Evolutionary conservation across 1,284 basidiomycete genomes (phyloP).

Genomic region (Rhizoctonia solani): DNA sequence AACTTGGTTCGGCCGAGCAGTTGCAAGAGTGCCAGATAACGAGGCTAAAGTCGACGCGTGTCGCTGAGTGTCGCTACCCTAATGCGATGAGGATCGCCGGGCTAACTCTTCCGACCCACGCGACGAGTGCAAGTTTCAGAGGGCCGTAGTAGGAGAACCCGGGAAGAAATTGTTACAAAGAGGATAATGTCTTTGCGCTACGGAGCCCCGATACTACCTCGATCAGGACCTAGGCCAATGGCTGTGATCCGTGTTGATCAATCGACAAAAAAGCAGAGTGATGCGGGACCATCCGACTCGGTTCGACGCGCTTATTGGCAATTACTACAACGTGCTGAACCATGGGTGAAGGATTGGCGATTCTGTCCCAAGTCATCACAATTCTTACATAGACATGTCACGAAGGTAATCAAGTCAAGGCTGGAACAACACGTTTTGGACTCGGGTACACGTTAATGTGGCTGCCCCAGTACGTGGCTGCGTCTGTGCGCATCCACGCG

Average conservation of each 20-base stretch:
- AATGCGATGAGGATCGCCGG: background rate
- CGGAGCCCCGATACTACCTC: background rate
- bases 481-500: background rate
- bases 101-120: background rate
- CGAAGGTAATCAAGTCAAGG: background rate
- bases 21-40: background rate
- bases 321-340: conserved; percentile 18
- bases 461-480: background rate
- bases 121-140: background rate
- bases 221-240: conserved; percentile 14
- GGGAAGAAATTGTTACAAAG: background rate
- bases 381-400: background rate
- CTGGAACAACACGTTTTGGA: background rate
- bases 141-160: background rate
- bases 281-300: conserved; percentile 9
- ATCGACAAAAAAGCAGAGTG: background rate
- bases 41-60: background rate
- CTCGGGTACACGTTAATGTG: background rate
- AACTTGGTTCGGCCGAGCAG: conserved; percentile 12
- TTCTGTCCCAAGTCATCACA: background rate
- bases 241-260: conserved; percentile 33
- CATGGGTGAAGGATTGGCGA: background rate
- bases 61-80: background rate
- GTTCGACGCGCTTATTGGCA: conserved; percentile 12
- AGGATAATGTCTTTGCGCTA: background rate